Percentiles rank a stretch among this genome's conserved stretches.
Conservation (phyloP, 2,329 filamentous ascomycete genomes). For the Myriosclerotinia scirpicola region DNA sequence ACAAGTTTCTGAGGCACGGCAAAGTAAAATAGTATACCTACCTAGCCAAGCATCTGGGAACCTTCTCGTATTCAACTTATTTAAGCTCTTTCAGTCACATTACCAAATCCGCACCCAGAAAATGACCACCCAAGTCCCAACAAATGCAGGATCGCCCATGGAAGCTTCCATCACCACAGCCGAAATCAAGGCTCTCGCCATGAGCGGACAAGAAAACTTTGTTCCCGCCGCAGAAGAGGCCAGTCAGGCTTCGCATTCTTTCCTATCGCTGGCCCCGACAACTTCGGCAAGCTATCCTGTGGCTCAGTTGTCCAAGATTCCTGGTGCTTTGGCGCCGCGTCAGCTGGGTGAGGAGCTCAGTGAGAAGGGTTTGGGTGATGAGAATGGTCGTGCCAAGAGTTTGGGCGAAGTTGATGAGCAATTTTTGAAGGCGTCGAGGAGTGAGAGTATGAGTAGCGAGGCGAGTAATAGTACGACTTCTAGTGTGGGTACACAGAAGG, state of each 20-base stretch:
- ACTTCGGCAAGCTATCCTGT: conserved; percentile 35
- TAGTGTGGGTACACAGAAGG: conserved; percentile 18
- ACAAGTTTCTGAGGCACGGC: neutral
- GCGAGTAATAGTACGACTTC: conserved; percentile 10
- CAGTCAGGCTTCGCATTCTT: conserved; percentile 24
- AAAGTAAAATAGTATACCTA: neutral
- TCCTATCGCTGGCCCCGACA: conserved; percentile 38
- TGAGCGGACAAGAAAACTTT: conserved; percentile 28
- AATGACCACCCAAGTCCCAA: conserved; percentile 15
- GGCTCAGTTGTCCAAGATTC: neutral
- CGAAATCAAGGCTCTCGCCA: conserved; percentile 24
- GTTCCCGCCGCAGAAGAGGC: conserved; percentile 29
- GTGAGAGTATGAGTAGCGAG: conserved; percentile 20
- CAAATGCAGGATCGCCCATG: conserved; percentile 16
- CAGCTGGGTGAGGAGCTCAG: conserved; percentile 26
- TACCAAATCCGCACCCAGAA: conserved; percentile 13
- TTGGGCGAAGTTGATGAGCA: neutral
- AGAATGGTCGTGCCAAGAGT: conserved; percentile 11
- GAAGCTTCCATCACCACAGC: conserved; percentile 19
- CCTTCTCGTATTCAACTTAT: conserved; percentile 15
- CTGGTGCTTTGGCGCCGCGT: conserved; percentile 12
- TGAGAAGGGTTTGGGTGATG: conserved; percentile 27
- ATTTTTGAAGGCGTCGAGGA: conserved; percentile 1
- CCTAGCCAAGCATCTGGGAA: neutral
- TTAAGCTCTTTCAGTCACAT: conserved; percentile 19